Conservation (phyloP, 2,329 filamentous ascomycete species). For the Trichoderma citrinoviride region DNA sequence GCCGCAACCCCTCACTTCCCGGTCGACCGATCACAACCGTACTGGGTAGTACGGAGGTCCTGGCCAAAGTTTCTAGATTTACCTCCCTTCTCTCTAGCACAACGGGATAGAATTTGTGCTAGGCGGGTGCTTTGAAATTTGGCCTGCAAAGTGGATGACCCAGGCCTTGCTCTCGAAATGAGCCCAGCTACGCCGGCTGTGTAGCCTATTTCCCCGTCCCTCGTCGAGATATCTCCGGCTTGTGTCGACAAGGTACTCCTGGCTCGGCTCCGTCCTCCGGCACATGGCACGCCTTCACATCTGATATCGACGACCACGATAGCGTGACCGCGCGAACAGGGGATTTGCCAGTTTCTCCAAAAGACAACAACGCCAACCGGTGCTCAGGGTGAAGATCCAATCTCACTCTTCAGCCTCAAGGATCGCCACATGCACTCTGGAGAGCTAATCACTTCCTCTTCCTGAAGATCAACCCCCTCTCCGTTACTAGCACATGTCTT, state of each 20-base stretch:
- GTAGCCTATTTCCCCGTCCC: neutral
- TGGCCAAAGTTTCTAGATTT: neutral
- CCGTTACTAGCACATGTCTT: neutral
- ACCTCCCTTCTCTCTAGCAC: neutral
- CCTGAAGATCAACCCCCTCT: neutral
- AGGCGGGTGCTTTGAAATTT: neutral
- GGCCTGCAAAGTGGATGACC: neutral
- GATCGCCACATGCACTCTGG: neutral
- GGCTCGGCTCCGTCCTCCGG: neutral
- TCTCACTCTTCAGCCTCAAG: neutral
- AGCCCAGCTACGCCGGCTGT: neutral
- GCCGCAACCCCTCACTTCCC: constrained; percentile 10
- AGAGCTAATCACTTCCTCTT: neutral
- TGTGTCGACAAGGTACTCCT: neutral
- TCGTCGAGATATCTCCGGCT: neutral
- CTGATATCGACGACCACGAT: neutral
- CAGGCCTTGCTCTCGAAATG: neutral
- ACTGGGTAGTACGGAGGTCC: neutral
- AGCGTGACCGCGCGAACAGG: neutral
- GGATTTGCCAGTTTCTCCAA: neutral
- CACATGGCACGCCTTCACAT: neutral
- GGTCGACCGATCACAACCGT: neutral
- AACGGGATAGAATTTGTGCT: neutral
- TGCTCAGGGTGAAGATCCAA: neutral
- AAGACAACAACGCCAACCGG: neutral